phyloP scores from a whole-genome alignment of 257 asterid genomes.

The Mitragyna speciosa region DNA sequence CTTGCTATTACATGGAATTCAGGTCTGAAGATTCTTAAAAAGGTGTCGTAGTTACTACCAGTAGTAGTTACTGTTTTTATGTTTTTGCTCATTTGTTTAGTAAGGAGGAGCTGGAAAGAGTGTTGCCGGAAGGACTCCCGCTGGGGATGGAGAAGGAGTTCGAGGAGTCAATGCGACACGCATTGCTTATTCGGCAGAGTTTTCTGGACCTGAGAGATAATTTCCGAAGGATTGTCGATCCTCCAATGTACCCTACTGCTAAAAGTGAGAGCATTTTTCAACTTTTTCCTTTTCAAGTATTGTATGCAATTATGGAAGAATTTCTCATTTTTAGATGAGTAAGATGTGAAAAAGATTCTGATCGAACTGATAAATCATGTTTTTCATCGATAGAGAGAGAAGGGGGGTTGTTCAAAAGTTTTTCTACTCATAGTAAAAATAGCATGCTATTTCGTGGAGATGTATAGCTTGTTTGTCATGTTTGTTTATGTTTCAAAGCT shows the following conservation, averaged over 20 bases:
- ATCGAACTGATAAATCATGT: background rate
- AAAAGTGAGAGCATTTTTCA: conserved; percentile 45
- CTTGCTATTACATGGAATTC: conserved; percentile 64
- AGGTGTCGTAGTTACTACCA: background rate
- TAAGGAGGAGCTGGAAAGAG: conserved; percentile 57
- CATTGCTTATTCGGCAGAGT: conserved; percentile 78
- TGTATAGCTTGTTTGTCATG: background rate
- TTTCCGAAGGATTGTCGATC: conserved; percentile 74
- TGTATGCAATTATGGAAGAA: background rate
- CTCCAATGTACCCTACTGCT: conserved; percentile 47
- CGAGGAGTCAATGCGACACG: conserved; percentile 76
- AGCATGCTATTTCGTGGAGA: background rate
- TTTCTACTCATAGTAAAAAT: background rate
- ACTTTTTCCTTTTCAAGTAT: background rate
- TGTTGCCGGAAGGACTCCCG: conserved; percentile 87
- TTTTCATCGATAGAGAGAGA: background rate
- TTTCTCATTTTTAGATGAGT: conserved; percentile 1
- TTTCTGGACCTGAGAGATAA: conserved; percentile 90
- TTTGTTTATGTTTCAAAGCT: conserved; percentile 5
- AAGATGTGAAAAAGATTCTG: background rate
- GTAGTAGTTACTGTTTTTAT: background rate
- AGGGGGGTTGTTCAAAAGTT: no score
- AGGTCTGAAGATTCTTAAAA: conserved; percentile 32
- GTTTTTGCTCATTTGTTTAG: conserved; percentile 30
- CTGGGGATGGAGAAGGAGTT: conserved; percentile 90